Conservation (phyloP, 352 stramenopile species). For the Thalassiosira gravida region DNA sequence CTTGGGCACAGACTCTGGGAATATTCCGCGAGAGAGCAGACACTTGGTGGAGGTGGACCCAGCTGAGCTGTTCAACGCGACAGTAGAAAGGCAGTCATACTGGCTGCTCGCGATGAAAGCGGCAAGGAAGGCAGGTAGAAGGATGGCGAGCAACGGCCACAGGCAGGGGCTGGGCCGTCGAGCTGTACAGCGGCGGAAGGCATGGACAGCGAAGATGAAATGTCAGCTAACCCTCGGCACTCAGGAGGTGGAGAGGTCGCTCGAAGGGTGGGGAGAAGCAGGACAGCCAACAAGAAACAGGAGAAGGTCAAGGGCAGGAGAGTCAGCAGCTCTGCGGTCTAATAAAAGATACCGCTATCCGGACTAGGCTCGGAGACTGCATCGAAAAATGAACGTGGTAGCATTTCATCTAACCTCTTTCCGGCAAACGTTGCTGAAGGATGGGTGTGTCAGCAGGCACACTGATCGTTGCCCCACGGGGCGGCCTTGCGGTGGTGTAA, state of each 20-base stretch:
- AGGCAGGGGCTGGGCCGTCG: background rate
- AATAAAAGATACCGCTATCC: constrained; percentile 3
- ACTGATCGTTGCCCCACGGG: background rate
- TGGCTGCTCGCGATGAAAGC: constrained; percentile 2
- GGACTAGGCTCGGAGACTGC: no score
- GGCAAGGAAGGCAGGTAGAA: background rate
- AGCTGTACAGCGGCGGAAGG: background rate
- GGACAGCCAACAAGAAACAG: background rate
- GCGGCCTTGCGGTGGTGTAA: constrained; percentile 21
- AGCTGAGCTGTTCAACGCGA: background rate
- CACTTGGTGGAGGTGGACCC: constrained; percentile 2
- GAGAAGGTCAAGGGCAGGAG: background rate
- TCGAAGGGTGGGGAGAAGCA: constrained; percentile 2
- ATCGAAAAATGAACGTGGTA: constrained; percentile 3
- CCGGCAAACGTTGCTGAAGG: constrained; percentile 4
- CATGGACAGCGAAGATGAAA: constrained; percentile 1
- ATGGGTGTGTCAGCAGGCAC: background rate
- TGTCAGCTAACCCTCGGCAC: background rate
- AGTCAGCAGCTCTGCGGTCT: constrained; percentile 1
- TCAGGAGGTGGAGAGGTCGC: background rate
- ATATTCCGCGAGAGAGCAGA: background rate
- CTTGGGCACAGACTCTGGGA: background rate
- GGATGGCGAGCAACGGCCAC: background rate
- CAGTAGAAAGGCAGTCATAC: background rate
- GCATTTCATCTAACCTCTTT: constrained; percentile 2